phyloP scores from a whole-genome alignment of 1,139 yeast species.

The Komagataea norvegica region DNA sequence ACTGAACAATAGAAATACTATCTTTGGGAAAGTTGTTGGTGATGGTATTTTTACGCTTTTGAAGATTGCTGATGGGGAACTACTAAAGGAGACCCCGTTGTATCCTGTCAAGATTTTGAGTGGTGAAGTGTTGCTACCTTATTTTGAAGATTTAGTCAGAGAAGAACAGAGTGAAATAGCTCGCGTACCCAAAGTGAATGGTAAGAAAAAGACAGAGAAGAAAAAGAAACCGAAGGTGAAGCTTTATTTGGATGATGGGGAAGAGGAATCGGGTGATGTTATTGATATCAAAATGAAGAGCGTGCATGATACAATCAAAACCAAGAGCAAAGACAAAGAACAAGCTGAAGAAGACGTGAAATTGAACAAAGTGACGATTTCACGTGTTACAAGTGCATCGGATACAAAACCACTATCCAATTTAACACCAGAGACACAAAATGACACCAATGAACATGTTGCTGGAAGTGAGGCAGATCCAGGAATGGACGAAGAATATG shows the following conservation, averaged over 20 bases:
- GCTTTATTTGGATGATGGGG: slow-evolving; percentile 28
- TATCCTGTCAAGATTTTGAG: slow-evolving; percentile 46
- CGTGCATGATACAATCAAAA: slow-evolving; percentile 41
- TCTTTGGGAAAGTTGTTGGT: slow-evolving; percentile 62
- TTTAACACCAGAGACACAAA: too few relatives aligned
- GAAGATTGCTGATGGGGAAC: slow-evolving; percentile 48
- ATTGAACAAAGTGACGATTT: neutral
- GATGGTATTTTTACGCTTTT: slow-evolving; percentile 53
- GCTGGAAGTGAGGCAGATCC: too few relatives aligned
- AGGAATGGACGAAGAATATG: too few relatives aligned
- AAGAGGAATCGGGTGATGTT: slow-evolving; percentile 25
- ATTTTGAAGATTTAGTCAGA: slow-evolving; percentile 42
- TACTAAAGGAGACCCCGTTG: slow-evolving; percentile 41
- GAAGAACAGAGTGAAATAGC: slow-evolving; percentile 4
- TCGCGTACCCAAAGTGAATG: too few relatives aligned
- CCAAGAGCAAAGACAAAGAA: slow-evolving; percentile 18
- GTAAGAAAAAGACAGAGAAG: slow-evolving; percentile 18
- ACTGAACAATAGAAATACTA: slow-evolving; percentile 43
- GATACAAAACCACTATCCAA: too few relatives aligned
- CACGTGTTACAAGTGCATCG: too few relatives aligned
- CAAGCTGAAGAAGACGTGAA: slow-evolving; percentile 9
- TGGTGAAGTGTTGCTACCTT: slow-evolving; percentile 42
- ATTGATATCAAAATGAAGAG: slow-evolving; percentile 41
- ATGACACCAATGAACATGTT: too few relatives aligned
- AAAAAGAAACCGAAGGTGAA: slow-evolving; percentile 27